These are phyloP conservation scores for Saccharum hybrid DNA, from an alignment of 202 grass and related monocot species.

Conservation along the genomic window DNA sequence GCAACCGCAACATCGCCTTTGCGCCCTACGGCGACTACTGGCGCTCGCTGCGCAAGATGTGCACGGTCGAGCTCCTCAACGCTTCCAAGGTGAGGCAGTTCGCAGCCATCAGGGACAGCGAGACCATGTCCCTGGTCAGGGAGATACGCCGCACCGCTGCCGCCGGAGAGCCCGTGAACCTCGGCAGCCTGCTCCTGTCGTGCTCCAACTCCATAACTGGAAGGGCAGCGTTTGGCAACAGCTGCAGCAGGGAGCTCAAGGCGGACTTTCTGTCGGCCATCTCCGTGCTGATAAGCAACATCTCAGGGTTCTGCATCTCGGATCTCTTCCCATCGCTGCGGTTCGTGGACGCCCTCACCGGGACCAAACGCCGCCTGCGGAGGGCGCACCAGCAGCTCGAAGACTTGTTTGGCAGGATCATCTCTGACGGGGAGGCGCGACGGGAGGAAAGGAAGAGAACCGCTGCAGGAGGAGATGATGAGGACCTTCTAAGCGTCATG, in stretches of 20 bases:
- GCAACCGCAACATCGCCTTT: constrained; percentile 40
- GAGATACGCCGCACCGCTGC: background rate
- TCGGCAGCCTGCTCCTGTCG: background rate
- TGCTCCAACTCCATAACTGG: background rate
- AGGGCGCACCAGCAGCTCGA: background rate
- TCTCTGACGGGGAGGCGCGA: background rate
- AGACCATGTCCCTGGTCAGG: constrained; percentile 33
- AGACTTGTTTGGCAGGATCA: background rate
- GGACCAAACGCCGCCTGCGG: background rate
- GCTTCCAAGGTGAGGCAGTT: constrained; percentile 35
- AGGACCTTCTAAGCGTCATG: background rate
- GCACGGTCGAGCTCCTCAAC: constrained; percentile 43
- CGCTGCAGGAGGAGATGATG: background rate
- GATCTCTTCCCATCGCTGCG: background rate
- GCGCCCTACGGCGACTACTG: constrained; percentile 48
- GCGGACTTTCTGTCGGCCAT: background rate
- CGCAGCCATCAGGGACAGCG: constrained; percentile 16
- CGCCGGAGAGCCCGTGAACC: background rate
- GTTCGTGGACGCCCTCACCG: background rate
- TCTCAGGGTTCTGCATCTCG: background rate
- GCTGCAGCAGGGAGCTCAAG: background rate
- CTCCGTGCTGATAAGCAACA: background rate
- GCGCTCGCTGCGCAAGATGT: constrained; percentile 50
- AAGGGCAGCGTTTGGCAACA: background rate
- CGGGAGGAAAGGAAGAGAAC: background rate